Evolutionary conservation across 495 filamentous ascomycete genomes (phyloP).

Genomic region (Lasiosphaeria ovina): DNA sequence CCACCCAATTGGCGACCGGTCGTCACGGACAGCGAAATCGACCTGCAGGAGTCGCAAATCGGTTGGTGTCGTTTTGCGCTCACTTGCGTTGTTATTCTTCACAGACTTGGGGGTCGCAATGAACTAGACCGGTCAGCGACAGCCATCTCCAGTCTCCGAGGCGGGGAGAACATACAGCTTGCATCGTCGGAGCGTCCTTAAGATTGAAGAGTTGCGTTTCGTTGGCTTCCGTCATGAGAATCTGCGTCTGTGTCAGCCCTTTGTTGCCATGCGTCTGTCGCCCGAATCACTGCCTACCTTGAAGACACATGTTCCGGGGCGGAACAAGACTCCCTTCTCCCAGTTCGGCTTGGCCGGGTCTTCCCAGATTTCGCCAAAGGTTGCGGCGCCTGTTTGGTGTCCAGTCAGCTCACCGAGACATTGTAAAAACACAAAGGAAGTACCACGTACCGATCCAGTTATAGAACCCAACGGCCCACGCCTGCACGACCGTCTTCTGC

Average conservation of each 20-base stretch:
- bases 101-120: not conserved
- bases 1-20: conserved; percentile 8
- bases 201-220: not conserved
- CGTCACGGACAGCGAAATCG: conserved; percentile 8
- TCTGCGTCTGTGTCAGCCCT: not conserved
- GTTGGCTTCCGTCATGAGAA: conserved; percentile 6
- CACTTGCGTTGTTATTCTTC: not conserved
- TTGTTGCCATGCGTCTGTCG: not conserved
- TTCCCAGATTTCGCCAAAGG: not conserved
- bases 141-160: not conserved
- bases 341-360: conserved; percentile 5
- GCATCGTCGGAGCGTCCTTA: not conserved
- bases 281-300: not conserved
- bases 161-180: not conserved
- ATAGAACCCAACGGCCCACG: conserved; percentile 1
- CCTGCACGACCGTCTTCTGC: not conserved
- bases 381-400: not conserved
- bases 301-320: conserved; percentile 7
- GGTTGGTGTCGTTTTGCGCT: not conserved
- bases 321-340: conserved; percentile 6
- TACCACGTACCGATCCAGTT: not conserved
- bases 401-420: not conserved
- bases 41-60: conserved; percentile 7
- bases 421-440: not conserved
- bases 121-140: not conserved